Base-by-base conservation (phyloP, 1,284 basidiomycete genomes). In the Tylopilus sp. region DNA sequence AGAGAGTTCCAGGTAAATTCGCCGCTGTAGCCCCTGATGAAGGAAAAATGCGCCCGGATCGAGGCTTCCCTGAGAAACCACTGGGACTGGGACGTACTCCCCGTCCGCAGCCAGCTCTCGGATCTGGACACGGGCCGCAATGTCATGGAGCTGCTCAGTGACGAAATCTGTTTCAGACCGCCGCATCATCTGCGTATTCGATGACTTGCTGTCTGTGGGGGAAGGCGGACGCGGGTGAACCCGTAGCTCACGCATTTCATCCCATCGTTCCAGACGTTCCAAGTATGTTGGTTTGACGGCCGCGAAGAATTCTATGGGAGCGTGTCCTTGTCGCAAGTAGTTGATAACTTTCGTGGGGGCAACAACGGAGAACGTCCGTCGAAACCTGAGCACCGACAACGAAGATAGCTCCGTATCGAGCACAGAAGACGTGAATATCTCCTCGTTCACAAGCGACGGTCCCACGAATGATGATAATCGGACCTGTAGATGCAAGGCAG, bases 141-240 rank as follows among this genome's bases (percentile, higher is more conserved):
- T 82, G 63, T 98, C 93, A 69, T 99, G 95, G 23, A 75, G 73
- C 66, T 97, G 89, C 54, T 91, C 84, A 9, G 83, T 80, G n/a
- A 96, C 80, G 58, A 97, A 92, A 60, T 97, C 93, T 29, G 81
- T 92, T 69, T 97, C 93, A 19, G 92, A 90, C 23, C 92, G 82
- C 30, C 91, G 84, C 86, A 92, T 95, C n/a, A 75, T 74, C 16
- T 84, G 84, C 21, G 78, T 59, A 41, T 67, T 71, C n/a, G 74
- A 67, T 5, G 71, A 61, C 28, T 61, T 66, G 53, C 55, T 68
- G 18, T 71, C 66, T 11, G 63, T 59, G 13, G 71, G 55, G 46
- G 61, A 66, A 38, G 71, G 59, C n/a, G 69, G 55, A 38, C 57
- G 61, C 47, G 54, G 63, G 51, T 66, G 64, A 52, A 61, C 69